Conservation (phyloP, 2,329 filamentous ascomycete species). For the Graphilbum sp. region DNA sequence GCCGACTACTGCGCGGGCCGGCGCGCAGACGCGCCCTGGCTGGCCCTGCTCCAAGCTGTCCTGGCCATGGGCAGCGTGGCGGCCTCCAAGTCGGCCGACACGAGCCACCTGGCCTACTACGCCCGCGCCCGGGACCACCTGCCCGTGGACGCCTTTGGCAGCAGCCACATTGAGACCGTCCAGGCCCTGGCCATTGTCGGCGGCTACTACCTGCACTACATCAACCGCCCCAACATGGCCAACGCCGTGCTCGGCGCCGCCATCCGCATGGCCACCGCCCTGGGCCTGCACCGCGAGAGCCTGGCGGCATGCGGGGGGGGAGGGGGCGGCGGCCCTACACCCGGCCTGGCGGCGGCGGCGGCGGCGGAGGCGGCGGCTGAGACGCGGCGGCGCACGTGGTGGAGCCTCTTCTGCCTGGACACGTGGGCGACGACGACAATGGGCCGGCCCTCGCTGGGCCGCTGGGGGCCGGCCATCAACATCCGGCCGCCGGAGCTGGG, state of each 20-base stretch:
- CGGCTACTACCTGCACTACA: constrained; percentile 64
- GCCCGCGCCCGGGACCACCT: constrained; percentile 50
- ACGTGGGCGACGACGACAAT: constrained; percentile 59
- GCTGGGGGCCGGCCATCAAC: constrained; percentile 52
- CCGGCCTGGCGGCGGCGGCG: constrained; percentile 24
- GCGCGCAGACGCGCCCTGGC: constrained; percentile 51
- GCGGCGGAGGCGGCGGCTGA: constrained; percentile 38
- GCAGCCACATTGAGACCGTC: constrained; percentile 55
- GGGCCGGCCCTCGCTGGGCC: constrained; percentile 52
- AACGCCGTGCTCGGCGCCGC: constrained; percentile 57
- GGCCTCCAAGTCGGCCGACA: constrained; percentile 46
- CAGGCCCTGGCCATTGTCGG: constrained; percentile 57
- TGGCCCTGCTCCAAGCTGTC: constrained; percentile 59
- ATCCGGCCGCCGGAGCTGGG: constrained; percentile 43
- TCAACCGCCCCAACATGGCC: constrained; percentile 62
- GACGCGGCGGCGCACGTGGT: constrained; percentile 53
- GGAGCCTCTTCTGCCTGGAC: constrained; percentile 58
- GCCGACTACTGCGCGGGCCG: constrained; percentile 46
- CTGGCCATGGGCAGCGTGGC: constrained; percentile 60
- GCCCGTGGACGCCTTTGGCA: constrained; percentile 49
- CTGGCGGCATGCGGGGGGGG: constrained; percentile 23
- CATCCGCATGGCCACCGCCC: constrained; percentile 56
- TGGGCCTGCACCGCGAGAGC: constrained; percentile 54
- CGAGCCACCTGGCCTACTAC: constrained; percentile 55
- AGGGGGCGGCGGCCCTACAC: constrained; percentile 33